phyloP scores from a whole-genome alignment of 179 eudicot genomes.

The Carnegiea gigantea region DNA sequence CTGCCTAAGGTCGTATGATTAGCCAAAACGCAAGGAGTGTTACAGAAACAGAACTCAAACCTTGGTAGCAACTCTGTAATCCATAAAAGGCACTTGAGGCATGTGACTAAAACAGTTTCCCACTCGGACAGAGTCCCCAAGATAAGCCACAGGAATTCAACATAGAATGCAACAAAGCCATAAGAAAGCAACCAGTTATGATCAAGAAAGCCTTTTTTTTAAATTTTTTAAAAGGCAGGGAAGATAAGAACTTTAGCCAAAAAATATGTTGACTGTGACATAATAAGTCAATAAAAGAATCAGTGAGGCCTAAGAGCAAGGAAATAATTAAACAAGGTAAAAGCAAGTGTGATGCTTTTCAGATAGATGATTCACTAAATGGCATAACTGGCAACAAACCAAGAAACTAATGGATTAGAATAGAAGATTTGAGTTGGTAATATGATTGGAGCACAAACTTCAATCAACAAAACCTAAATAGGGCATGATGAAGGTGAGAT shows the following conservation, averaged over 20 bases:
- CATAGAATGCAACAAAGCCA: neutral
- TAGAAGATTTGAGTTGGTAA: neutral
- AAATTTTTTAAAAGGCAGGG: neutral
- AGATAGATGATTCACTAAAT: neutral
- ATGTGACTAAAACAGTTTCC: neutral
- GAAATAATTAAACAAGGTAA: neutral
- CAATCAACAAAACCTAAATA: neutral
- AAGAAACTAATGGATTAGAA: neutral
- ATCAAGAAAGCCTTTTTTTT: neutral
- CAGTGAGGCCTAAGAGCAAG: neutral
- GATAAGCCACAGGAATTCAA: neutral
- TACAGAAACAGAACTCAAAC: neutral
- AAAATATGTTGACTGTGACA: neutral
- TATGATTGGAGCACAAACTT: neutral
- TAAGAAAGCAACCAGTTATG: neutral
- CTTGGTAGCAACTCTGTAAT: neutral
- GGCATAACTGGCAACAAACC: neutral
- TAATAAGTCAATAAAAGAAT: neutral
- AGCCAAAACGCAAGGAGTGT: neutral
- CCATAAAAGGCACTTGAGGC: neutral
- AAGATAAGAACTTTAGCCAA: neutral
- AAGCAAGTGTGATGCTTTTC: neutral
- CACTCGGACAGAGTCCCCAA: neutral
- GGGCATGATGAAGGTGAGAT: neutral
- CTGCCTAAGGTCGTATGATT: neutral